These are phyloP conservation scores for Hondaea fermentalgiana DNA, from an alignment of 108 stramenopile species.

Conservation along the genomic window DNA sequence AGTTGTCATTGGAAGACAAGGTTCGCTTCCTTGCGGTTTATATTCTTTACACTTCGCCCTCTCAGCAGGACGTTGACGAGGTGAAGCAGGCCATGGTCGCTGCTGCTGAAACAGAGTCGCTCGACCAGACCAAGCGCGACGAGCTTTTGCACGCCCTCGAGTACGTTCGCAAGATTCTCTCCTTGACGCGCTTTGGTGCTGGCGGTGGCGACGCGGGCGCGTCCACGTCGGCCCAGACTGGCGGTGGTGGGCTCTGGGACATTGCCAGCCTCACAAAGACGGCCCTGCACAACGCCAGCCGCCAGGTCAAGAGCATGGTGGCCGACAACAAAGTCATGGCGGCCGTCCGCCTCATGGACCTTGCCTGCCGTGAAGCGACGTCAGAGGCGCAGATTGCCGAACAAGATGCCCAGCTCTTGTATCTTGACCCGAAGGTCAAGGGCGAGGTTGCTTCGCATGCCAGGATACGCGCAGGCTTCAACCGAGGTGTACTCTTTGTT, in stretches of 20 bases:
- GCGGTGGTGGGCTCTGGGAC: not conserved
- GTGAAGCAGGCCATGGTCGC: slow-evolving; percentile 62
- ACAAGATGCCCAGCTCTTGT: slow-evolving; percentile 77
- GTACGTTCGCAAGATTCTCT: slow-evolving; percentile 68
- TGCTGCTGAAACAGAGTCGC: slow-evolving; percentile 44
- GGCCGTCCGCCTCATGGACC: not conserved
- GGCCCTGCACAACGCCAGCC: not conserved
- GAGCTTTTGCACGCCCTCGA: slow-evolving; percentile 59
- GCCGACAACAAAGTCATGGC: not conserved
- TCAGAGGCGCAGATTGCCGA: slow-evolving; percentile 62
- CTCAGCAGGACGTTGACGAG: slow-evolving; percentile 64
- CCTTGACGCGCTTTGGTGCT: slow-evolving; percentile 41
- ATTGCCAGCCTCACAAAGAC: not conserved
- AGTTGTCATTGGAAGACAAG: slow-evolving; percentile 86
- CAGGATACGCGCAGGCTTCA: slow-evolving; percentile 39
- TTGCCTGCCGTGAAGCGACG: slow-evolving; percentile 27
- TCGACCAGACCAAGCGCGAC: slow-evolving; percentile 37
- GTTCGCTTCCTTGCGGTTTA: slow-evolving; percentile 77
- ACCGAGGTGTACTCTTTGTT: slow-evolving; percentile 78
- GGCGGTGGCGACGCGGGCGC: not conserved
- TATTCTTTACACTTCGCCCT: slow-evolving; percentile 59
- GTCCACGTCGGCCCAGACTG: not conserved
- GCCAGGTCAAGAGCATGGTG: slow-evolving; percentile 6
- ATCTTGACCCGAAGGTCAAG: slow-evolving; percentile 84
- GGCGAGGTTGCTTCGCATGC: slow-evolving; percentile 68